Conservation (phyloP, 352 stramenopile genomes). For the Phytophthora vignae region DNA sequence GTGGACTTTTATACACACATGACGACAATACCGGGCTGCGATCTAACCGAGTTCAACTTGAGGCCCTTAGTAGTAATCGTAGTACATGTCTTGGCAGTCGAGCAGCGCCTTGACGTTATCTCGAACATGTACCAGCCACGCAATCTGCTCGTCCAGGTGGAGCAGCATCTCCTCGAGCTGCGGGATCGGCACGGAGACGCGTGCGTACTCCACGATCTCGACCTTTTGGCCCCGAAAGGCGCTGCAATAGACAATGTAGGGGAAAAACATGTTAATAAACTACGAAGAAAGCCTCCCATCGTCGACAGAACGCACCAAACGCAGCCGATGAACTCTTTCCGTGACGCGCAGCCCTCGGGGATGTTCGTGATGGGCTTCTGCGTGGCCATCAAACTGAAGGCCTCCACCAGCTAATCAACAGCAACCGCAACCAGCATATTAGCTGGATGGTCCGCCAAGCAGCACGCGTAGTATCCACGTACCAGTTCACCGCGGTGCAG, state of each 20-base stretch:
- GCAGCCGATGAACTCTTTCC: constrained; percentile 83
- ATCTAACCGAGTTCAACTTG: neutral
- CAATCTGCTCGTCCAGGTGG: constrained; percentile 70
- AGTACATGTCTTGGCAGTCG: constrained; percentile 63
- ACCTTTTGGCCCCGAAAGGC: constrained; percentile 78
- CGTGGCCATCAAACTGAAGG: constrained; percentile 64
- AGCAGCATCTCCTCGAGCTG: constrained; percentile 84
- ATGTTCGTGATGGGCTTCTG: constrained; percentile 65
- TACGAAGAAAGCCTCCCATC: neutral
- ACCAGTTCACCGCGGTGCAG: constrained; percentile 85
- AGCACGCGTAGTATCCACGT: constrained; percentile 1
- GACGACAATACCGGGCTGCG: constrained; percentile 5
- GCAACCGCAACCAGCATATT: neutral
- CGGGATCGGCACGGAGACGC: constrained; percentile 69
- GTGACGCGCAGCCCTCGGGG: constrained; percentile 68
- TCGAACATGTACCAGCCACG: constrained; percentile 70
- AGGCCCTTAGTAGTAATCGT: constrained; percentile 37
- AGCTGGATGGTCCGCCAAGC: neutral
- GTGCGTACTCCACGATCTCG: constrained; percentile 83
- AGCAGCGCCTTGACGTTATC: constrained; percentile 81
- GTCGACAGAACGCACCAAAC: constrained; percentile 62
- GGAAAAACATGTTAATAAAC: neutral
- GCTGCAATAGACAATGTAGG: constrained; percentile 31
- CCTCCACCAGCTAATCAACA: constrained; percentile 73
- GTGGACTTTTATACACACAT: constrained; percentile 23